Evolutionary conservation across 352 stramenopile species (phyloP), one percentile per base, ranked within the genome.

Genomic region (Phytophthora ohioensis): DNA sequence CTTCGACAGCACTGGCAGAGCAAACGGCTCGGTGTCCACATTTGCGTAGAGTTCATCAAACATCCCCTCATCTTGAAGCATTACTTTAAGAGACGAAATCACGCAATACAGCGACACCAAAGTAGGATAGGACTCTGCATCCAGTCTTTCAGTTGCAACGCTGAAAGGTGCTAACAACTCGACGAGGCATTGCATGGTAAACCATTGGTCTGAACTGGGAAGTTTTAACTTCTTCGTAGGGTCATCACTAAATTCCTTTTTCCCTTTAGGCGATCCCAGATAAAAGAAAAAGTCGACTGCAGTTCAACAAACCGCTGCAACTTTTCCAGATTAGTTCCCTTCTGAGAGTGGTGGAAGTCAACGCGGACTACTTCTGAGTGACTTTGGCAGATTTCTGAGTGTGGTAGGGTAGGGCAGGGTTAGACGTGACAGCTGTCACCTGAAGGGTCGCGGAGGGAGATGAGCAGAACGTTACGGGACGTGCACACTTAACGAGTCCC

Each of bases 81-180:
- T 39, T 39, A 17, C 13, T 8, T 51, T 48, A 2, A 49, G 39
- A 5, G 38, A 61, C 5, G 7, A 41, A 41, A 61, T 51, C 9
- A 51, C 39, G 6, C 9, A 4, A 17, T 42, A 13, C 8, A 51
- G 38, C 1, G 38, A 51, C 4, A 61, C 39, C 15, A 61, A 51
- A 9, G 54, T 61, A 39, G 54, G 54, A 61, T 61, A 61, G 3
- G 11, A 10, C 4, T 36, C 21, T 27, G n/a, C 54, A 49, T 30
- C 54, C 1, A 61, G 39, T 12, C 30, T 17, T 4, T 61, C n/a
- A 6, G 54, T 41, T 4, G 38, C 10, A 21, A 51, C 54, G 30
- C 38, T 61, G 46, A 53, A 53, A 27, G 42, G 42, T 10, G 15
- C 42, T 5, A 64, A 11, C n/a, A 64, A 34, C 10, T 56, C 17